Evolutionary conservation across 495 filamentous ascomycete genomes (phyloP), one percentile per base, ranked within the genome.

Genomic region (Parathielavia hyrcaniae): DNA sequence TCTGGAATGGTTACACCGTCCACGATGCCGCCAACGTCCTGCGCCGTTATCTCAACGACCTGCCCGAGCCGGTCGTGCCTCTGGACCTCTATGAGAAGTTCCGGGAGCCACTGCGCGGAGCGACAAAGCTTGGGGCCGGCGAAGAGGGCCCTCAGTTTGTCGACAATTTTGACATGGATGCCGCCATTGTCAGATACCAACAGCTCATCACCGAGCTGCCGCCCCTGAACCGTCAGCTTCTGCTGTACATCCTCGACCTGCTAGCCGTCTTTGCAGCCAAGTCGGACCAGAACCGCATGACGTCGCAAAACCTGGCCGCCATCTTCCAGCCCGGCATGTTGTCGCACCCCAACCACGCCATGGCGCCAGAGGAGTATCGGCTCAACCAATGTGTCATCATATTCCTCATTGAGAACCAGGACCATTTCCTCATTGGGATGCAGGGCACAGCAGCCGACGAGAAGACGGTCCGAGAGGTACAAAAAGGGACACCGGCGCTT

Each of bases 21-120:
- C 93, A 99, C 73, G 93, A 99, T 81, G 93, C 93, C 17, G 93
- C 93, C 63, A 97, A 97, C 65, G 92, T 99, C 48, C 81, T 99
- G 40, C 85, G 95, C 55, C 84, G 93, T 58, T 99, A 97, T 67
- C 79, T 99, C 55, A 97, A 97, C 70, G 87, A 93, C 67, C 77
- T 99, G 17, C 93, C 86, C 6, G 92, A 99, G 69, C 93, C 93
- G 1, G 96, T 99, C 59, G 91, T 99, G 16, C 93, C 93, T 3
- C 76, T 97, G 44, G 88, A 96, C 65, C 88, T 96, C 57, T 99
- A 99, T 70, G 87, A 91, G 61, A 79, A 82, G 44, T 97, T 96
- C 71, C 84, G 93, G 52, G 85, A 93, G 46, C 95, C 93, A 34
- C 72, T 99, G 32, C 78, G 84, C 52, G 82, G 81, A 34, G 88